phyloP scores from a whole-genome alignment of 345 rosid genomes.

The Reutealis trisperma region DNA sequence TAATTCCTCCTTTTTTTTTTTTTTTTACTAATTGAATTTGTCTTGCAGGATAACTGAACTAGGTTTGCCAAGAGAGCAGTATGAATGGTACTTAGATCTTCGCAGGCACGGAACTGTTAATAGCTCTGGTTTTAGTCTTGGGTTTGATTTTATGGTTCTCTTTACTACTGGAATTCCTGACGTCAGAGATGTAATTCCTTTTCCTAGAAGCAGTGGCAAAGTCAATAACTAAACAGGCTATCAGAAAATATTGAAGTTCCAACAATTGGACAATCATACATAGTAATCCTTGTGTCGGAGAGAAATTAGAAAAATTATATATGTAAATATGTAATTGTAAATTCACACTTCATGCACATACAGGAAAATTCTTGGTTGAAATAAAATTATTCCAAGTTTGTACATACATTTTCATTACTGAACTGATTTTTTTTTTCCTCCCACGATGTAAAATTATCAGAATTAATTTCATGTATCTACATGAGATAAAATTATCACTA shows the following conservation, averaged over 20 bases:
- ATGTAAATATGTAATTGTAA: slow-evolving; percentile 1
- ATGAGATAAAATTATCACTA: too few relatives aligned
- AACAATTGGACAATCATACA: neutral
- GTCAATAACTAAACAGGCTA: slow-evolving; percentile 38
- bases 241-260: neutral
- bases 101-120: slow-evolving; percentile 75
- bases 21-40: neutral
- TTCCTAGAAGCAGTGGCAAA: slow-evolving; percentile 62
- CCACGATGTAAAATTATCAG: too few relatives aligned
- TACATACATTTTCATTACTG: neutral
- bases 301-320: neutral
- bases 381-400: neutral
- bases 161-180: slow-evolving; percentile 67
- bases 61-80: slow-evolving; percentile 52
- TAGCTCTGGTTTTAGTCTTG: slow-evolving; percentile 73
- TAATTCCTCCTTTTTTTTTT: neutral
- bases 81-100: slow-evolving; percentile 83
- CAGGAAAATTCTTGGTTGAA: slow-evolving; percentile 1
- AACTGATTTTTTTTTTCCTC: neutral
- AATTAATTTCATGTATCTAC: too few relatives aligned
- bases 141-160: slow-evolving; percentile 72
- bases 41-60: slow-evolving; percentile 56
- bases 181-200: slow-evolving; percentile 80
- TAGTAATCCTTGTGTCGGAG: neutral
- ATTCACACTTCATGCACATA: slow-evolving; percentile 2